Base-by-base conservation (phyloP, 495 filamentous ascomycete species). In the Talaromyces thailandensis region DNA sequence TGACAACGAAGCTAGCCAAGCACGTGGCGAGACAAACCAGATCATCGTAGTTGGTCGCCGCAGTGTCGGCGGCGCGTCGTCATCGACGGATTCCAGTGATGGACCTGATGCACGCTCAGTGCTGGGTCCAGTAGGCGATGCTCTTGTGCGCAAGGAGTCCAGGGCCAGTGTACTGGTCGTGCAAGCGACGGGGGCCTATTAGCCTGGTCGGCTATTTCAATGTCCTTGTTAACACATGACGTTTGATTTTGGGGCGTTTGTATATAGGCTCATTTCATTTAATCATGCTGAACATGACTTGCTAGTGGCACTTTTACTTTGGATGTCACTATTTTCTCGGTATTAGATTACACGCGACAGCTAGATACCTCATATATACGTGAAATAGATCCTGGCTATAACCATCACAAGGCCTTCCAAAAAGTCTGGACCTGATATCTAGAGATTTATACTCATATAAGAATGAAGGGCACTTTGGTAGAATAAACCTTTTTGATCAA, bases 81-180 rank as follows among this genome's bases (percentile, higher is more conserved):
- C 53, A 3, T 56, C 67, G 1, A 63, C 66, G 9, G 70, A 73
- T 2, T 7, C 23, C 2, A 64, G 66, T 25, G 63, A 71, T 55
- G 77, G 77, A 2, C 60, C 69, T 8, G 85, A 86, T 48, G 74
- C 87, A 29, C 76, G 77, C 28, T 81, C 75, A 64, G 86, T 84
- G 14, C 69, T 96, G n/a, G 92, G 92, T 2, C 75, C 75, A 5
- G 74, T 88, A 18, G 90, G 86, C 9, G 84, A 90, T 56, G 76
- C 79, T 50, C 71, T 93, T 67, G 69, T 76, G 11, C 72, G 67
- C 28, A 78, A 88, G 4, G 81, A 82, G 28, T 71, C 90, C 11
- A 84, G 79, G 65, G 87, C 88, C 0, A 93, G 89, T 71, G 74
- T 96, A n/a, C 73, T 96, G 60, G 83, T 95, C 59, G 78, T 96